Base-by-base conservation (phyloP, 1,284 basidiomycete genomes). In the Puccinia triticina region DNA sequence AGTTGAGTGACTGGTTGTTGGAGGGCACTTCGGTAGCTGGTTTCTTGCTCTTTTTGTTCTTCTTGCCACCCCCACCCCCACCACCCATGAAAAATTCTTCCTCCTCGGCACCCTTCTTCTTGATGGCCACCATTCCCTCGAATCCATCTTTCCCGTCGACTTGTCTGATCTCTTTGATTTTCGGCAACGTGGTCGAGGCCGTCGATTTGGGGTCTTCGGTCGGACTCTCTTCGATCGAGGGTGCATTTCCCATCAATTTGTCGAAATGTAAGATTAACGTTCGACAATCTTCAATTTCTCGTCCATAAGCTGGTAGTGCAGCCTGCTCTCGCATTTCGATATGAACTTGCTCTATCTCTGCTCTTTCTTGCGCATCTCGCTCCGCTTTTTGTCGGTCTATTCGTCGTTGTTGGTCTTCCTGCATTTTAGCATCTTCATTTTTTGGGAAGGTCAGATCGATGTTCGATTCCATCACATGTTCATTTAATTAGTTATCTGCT, bases 211-310 rank as follows among this genome's bases (percentile, higher is more conserved):
- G 88, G 59, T 90, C 89, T 7, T 79, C 85, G 89, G 46, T 89
- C 89, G 83, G 89, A 53, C 55, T 73, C 89, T 88, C 79, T 34
- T 72, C 67, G 29, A 29, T 61, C n/a, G 83, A 66, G 21, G 92
- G 93, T 1, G 82, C 80, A 66, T 85, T 84, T 3, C 86, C 85
- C 81, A 85, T 84, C 2, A 85, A 67, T 93, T 93, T 55, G 90
- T 85, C 92, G 88, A 99, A 93, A 88, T 91, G 93, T 87, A 95
- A 93, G 87, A 99, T 93, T 84, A 97, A 91, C 10, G 93, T 96
- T 86, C 94, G 92, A 88, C 95, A 98, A 88, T 99, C 97, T 88
- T 99, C 95, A 85, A 99, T 96, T 88, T 98, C 92, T 83, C 92
- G 90, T 86, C 95, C 93, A 89, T 92, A 99, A 0, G 97, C 97